Evolutionary conservation across 495 filamentous ascomycete genomes (phyloP).

Genomic region (Penicillium longicatenatum): DNA sequence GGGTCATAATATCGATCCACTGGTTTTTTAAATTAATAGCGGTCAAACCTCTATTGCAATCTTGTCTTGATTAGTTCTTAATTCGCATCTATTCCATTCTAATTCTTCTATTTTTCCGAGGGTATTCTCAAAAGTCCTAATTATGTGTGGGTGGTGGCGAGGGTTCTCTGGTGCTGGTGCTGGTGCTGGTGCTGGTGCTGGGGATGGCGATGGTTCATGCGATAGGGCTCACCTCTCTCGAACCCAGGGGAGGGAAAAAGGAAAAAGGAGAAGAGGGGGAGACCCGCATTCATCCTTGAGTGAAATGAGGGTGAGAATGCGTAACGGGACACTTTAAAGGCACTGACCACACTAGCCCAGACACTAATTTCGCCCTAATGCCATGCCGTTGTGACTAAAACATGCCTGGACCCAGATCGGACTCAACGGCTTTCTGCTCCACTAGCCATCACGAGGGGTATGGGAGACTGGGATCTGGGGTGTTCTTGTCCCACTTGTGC

Average conservation of each 20-base stretch:
- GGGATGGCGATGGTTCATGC: too few relatives aligned
- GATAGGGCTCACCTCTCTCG: too few relatives aligned
- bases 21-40: too few relatives aligned
- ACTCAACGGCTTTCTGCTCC: conserved; percentile 24
- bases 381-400: conserved; percentile 33
- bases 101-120: too few relatives aligned
- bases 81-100: too few relatives aligned
- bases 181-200: too few relatives aligned
- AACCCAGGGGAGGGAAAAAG: neutral
- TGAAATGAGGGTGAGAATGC: conserved; percentile 23
- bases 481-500: conserved; percentile 15
- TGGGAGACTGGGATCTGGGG: conserved; percentile 9
- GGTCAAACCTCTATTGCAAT: neutral
- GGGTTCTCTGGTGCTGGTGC: too few relatives aligned
- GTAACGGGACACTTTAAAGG: conserved; percentile 25
- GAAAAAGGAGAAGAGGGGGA: neutral
- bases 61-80: too few relatives aligned
- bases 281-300: conserved; percentile 31
- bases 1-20: neutral
- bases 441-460: conserved; percentile 19
- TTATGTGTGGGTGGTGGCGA: too few relatives aligned
- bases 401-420: conserved; percentile 22
- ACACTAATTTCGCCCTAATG: conserved; percentile 28
- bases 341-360: conserved; percentile 26
- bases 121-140: too few relatives aligned